A percentile compares a stretch with the other conserved stretches of the same genome.
These are phyloP conservation scores for Bjerkandera adusta DNA, from an alignment of 1,284 basidiomycete genomes.

Conservation along the genomic window DNA sequence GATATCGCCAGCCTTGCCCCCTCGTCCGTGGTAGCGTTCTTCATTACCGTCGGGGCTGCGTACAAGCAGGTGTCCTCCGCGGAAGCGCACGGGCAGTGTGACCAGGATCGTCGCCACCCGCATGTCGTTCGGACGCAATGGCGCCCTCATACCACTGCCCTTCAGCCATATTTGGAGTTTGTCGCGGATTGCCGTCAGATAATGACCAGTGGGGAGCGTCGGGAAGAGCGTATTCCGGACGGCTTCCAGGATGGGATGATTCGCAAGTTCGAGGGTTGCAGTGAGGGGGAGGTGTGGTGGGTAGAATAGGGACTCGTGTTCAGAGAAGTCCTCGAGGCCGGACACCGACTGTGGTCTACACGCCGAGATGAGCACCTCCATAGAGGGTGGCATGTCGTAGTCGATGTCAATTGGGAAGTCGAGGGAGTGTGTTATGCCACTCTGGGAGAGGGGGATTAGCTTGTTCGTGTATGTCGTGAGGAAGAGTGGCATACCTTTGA, in stretches of 20 bases:
- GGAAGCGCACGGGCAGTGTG: slow-evolving; percentile 69
- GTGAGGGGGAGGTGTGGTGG: slow-evolving; percentile 70
- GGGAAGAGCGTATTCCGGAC: slow-evolving; percentile 70
- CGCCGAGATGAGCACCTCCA: slow-evolving; percentile 75
- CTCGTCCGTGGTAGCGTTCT: slow-evolving; percentile 60
- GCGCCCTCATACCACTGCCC: slow-evolving; percentile 56
- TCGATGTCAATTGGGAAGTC: slow-evolving; percentile 80
- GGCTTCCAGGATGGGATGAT: slow-evolving; percentile 76
- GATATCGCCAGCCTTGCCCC: slow-evolving; percentile 61
- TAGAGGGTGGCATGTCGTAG: slow-evolving; percentile 70
- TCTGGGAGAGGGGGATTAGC: no score
- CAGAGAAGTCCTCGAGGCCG: slow-evolving; percentile 44
- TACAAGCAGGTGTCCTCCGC: slow-evolving; percentile 63
- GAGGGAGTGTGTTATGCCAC: slow-evolving; percentile 73
- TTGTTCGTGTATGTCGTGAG: not conserved
- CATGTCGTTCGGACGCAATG: slow-evolving; percentile 57
- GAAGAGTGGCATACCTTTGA: slow-evolving; percentile 52
- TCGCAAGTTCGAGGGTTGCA: slow-evolving; percentile 72
- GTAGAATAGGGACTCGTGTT: slow-evolving; percentile 68
- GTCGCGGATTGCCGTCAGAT: slow-evolving; percentile 66
- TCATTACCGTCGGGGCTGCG: slow-evolving; percentile 54
- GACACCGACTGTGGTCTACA: slow-evolving; percentile 65
- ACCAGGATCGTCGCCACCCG: slow-evolving; percentile 70
- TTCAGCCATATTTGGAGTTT: slow-evolving; percentile 64
- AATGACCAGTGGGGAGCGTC: slow-evolving; percentile 60